Evolutionary conservation across 2,329 filamentous ascomycete genomes (phyloP).

Genomic region (Aspergillus pseudoviridinutans): DNA sequence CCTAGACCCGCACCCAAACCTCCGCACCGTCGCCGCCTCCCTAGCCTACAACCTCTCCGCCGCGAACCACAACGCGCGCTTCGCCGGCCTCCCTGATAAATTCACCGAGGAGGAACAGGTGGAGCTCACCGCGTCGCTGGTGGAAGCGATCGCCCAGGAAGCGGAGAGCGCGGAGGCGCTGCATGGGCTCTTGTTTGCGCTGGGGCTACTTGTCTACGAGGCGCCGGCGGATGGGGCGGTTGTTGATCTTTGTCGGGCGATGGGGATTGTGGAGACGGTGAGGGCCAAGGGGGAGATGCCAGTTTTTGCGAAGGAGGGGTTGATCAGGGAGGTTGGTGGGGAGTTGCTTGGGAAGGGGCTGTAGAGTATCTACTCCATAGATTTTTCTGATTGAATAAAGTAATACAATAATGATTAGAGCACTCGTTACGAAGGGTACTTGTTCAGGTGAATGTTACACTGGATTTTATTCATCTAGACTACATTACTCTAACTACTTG

Average conservation of each 20-base stretch:
- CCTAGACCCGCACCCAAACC: slow-evolving; percentile 70
- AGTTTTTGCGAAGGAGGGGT: slow-evolving; percentile 53
- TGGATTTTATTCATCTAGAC: slow-evolving; percentile 3
- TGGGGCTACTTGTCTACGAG: slow-evolving; percentile 73
- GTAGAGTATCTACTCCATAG: not conserved
- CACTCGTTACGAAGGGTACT: no score
- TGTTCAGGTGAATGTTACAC: not conserved
- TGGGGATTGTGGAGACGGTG: slow-evolving; percentile 69
- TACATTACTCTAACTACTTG: not conserved
- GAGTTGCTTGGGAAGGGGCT: slow-evolving; percentile 37
- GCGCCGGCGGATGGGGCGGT: slow-evolving; percentile 68
- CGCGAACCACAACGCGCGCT: slow-evolving; percentile 63
- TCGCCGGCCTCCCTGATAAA: slow-evolving; percentile 53
- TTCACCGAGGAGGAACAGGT: slow-evolving; percentile 70
- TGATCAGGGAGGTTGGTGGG: slow-evolving; percentile 50
- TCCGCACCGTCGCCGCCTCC: slow-evolving; percentile 76
- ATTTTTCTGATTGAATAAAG: not conserved
- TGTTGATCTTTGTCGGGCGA: slow-evolving; percentile 70
- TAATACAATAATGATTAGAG: not conserved
- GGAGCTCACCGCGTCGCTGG: slow-evolving; percentile 73
- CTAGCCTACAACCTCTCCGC: slow-evolving; percentile 78
- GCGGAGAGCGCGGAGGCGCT: slow-evolving; percentile 61
- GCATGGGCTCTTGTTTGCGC: slow-evolving; percentile 69
- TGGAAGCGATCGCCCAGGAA: slow-evolving; percentile 66
- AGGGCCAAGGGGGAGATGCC: slow-evolving; percentile 50